phyloP scores from a whole-genome alignment of 495 filamentous ascomycete genomes.

The Podospora appendiculata region DNA sequence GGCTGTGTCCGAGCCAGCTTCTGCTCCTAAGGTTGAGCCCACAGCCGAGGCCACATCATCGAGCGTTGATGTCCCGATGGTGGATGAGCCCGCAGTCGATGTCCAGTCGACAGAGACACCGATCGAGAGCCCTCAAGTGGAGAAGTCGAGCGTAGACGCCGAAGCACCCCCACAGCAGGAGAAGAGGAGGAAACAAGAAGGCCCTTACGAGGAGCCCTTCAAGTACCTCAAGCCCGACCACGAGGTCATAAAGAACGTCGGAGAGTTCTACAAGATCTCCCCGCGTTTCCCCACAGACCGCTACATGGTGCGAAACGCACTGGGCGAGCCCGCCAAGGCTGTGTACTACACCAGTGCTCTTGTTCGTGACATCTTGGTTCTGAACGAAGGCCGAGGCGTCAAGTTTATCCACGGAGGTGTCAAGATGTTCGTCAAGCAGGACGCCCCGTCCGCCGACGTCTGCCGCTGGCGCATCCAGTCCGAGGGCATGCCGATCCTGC shows the following conservation, averaged over 20 bases:
- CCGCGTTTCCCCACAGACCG: conserved; percentile 77
- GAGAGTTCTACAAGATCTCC: conserved; percentile 73
- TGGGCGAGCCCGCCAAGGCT: conserved; percentile 71
- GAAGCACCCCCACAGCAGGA: conserved; percentile 6
- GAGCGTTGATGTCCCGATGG: conserved; percentile 12
- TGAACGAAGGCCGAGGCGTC: conserved; percentile 81
- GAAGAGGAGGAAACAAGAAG: conserved; percentile 30
- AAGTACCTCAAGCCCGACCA: conserved; percentile 73
- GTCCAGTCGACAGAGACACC: conserved; percentile 10
- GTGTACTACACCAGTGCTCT: conserved; percentile 94
- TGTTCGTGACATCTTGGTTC: conserved; percentile 67
- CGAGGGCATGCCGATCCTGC: conserved; percentile 80
- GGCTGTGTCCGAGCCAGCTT: conserved; percentile 4
- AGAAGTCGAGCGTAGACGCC: conserved; percentile 1
- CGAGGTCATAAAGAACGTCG: conserved; percentile 64
- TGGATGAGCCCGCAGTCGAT: conserved; percentile 1
- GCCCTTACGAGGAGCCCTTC: conserved; percentile 78
- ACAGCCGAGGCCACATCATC: conserved; percentile 11
- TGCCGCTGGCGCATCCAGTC: conserved; percentile 93
- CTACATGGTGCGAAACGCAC: conserved; percentile 91
- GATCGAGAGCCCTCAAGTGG: conserved; percentile 9
- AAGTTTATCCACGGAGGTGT: conserved; percentile 96
- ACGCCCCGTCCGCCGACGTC: conserved; percentile 73
- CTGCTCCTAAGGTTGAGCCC: conserved; percentile 8
- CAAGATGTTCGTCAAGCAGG: conserved; percentile 97